A percentile compares a stretch with the other conserved stretches of the same genome.
phyloP scores from a whole-genome alignment of 2,329 filamentous ascomycete genomes.

The Diplodia corticola region DNA sequence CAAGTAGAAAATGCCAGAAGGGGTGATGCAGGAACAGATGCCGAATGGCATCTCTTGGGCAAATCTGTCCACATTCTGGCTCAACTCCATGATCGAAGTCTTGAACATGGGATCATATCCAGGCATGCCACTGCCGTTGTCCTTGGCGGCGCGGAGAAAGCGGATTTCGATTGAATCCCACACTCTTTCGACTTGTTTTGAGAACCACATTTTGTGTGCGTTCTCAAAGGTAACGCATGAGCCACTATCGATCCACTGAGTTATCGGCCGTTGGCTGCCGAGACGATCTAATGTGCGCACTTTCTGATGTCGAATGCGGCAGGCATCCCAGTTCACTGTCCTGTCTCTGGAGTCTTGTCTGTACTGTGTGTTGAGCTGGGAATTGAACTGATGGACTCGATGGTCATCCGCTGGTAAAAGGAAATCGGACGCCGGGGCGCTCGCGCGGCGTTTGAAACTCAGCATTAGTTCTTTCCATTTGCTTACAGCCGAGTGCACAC shows the following conservation, averaged over 20 bases:
- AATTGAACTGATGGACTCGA: constrained; percentile 50
- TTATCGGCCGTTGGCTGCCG: constrained; percentile 59
- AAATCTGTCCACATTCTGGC: constrained; percentile 70
- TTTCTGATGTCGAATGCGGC: constrained; percentile 60
- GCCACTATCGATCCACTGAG: constrained; percentile 59
- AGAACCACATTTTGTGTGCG: constrained; percentile 54
- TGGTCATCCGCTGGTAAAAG: constrained; percentile 58
- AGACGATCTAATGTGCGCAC: constrained; percentile 54
- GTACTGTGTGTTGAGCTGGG: neutral
- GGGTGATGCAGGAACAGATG: constrained; percentile 67
- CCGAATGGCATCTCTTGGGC: constrained; percentile 55
- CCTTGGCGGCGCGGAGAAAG: constrained; percentile 51
- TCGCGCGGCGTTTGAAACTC: constrained; percentile 57
- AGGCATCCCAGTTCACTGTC: constrained; percentile 55
- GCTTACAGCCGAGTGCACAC: constrained; percentile 24
- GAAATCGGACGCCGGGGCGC: constrained; percentile 62
- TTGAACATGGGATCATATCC: constrained; percentile 62
- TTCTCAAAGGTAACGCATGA: constrained; percentile 57
- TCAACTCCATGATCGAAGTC: constrained; percentile 61
- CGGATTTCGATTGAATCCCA: constrained; percentile 67
- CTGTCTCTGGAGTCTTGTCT: constrained; percentile 4
- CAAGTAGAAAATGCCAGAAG: constrained; percentile 61
- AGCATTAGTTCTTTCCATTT: constrained; percentile 51
- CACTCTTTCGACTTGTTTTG: constrained; percentile 58
- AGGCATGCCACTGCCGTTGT: constrained; percentile 23